Evolutionary conservation across 345 rosid genomes (phyloP), one percentile per base, ranked within the genome.

Genomic region (Physaria fendleri): DNA sequence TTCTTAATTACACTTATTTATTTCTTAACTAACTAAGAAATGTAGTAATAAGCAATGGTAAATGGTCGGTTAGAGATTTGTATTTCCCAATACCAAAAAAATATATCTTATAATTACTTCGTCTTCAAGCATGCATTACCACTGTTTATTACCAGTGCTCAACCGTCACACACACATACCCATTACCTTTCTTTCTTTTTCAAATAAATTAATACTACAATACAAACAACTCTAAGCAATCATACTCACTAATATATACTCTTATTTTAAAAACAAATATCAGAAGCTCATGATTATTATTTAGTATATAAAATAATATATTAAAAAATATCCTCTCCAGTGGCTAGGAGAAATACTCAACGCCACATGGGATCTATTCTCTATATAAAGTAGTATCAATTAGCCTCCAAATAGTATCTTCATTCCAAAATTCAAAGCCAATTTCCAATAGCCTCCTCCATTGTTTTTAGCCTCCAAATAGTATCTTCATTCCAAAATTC

Each of bases 61-160:
- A 51, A 68, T 49, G 60, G 72, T 68, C 72, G 72, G 72, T 68
- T 68, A 42, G 47, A 60, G 43, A 16, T 24, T 51, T 12, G 66
- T 34, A 51, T 18, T 43, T 52, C 66, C 66, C 61, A 51, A 68
- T 51, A 52, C 48, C 55, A 18, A 27, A 24, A 30, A 4, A 39
- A n/a, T n/a, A n/a, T n/a, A n/a, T n/a, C n/a, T n/a, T 16, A 41
- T 0, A 23, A 17, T 51, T 27, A 68, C 66, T 68, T 68, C 59
- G 17, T 42, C 21, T 16, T 59, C 66, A 68, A 68, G 72, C 72
- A 59, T 35, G 72, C 72, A 59, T 35, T 25, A 34, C 34, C 17
- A 42, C 72, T 52, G 54, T 33, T 59, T 13, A 42, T 67, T n/a
- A 59, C 66, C 50, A 59, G 66, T 68, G 48, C 61, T 68, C 47